Percentiles rank a stretch among this genome's conserved stretches.
Conservation (phyloP, 2,329 filamentous ascomycete species). For the Aureobasidium sp. region DNA sequence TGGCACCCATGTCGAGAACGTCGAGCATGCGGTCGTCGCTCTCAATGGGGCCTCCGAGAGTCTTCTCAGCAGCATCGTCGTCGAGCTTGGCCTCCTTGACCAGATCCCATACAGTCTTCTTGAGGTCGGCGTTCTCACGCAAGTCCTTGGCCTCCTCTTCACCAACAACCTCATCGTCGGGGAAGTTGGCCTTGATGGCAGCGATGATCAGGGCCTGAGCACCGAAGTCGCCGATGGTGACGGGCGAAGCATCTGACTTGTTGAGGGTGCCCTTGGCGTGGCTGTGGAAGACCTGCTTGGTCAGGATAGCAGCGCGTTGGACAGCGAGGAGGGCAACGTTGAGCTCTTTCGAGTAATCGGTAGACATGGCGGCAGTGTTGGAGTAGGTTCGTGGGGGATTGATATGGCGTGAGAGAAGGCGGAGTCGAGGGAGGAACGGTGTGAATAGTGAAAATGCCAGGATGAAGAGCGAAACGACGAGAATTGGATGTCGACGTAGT, state of each 20-base stretch:
- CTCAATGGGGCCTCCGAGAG: constrained; percentile 61
- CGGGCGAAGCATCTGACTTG: constrained; percentile 92
- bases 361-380: constrained; percentile 26
- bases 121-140: constrained; percentile 59
- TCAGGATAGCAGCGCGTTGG: constrained; percentile 69
- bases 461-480: constrained; percentile 24
- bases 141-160: constrained; percentile 87
- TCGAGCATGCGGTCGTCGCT: constrained; percentile 55
- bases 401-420: constrained; percentile 28
- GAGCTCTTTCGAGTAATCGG: constrained; percentile 66
- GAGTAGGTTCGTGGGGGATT: constrained; percentile 10
- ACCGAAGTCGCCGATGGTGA: constrained; percentile 96
- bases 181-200: constrained; percentile 83
- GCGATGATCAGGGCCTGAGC: constrained; percentile 94
- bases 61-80: constrained; percentile 54
- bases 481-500: constrained; percentile 5
- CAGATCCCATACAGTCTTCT: constrained; percentile 73
- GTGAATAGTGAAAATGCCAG: constrained; percentile 35
- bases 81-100: constrained; percentile 64
- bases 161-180: constrained; percentile 80
- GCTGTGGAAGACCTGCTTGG: constrained; percentile 71
- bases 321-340: constrained; percentile 80
- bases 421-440: constrained; percentile 33
- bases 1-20: constrained; percentile 52
- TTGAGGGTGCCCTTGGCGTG: constrained; percentile 90